Evolutionary conservation across 257 asterid genomes (phyloP).

Genomic region (Primulina huaijiensis): DNA sequence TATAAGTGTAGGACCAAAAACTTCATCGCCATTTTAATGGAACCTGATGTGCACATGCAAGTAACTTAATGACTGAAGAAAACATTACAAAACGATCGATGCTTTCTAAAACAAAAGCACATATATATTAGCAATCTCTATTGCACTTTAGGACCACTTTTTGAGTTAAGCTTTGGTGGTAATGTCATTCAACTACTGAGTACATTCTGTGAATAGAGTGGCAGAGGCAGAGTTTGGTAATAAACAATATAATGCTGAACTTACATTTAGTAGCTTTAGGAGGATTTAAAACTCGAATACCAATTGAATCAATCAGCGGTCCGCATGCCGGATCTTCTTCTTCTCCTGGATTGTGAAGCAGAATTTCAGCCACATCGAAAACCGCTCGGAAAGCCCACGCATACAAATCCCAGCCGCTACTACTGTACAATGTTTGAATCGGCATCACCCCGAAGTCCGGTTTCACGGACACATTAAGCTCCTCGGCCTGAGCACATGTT

Average conservation of each 20-base stretch:
- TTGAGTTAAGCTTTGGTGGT: too few species aligned
- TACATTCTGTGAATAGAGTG: too few species aligned
- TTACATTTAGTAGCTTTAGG: conserved; percentile 76
- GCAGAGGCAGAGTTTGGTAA: too few species aligned
- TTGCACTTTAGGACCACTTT: too few species aligned
- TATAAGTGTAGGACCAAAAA: too few species aligned
- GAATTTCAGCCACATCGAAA: conserved; percentile 38
- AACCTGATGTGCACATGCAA: conserved; percentile 28
- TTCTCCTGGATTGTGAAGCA: conserved; percentile 82
- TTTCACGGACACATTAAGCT: conserved; percentile 63
- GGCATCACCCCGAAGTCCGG: conserved; percentile 83
- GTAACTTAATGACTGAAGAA: conserved; percentile 14
- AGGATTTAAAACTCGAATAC: conserved; percentile 71
- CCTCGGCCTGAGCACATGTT: conserved; percentile 92
- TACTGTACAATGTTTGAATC: conserved; percentile 78
- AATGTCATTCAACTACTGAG: too few species aligned
- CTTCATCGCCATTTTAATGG: too few species aligned
- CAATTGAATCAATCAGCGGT: conserved; percentile 79
- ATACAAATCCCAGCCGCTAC: conserved; percentile 93
- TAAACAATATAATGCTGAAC: conserved; percentile 16
- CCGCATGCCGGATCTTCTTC: conserved; percentile 99
- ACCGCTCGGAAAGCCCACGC: conserved; percentile 80
- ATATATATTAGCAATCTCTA: neutral
- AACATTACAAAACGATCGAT: neutral
- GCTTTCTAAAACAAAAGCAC: conserved; percentile 1